Evolutionary conservation across 129 eudicot genomes (phyloP).

Genomic region (Artemisia annua): DNA sequence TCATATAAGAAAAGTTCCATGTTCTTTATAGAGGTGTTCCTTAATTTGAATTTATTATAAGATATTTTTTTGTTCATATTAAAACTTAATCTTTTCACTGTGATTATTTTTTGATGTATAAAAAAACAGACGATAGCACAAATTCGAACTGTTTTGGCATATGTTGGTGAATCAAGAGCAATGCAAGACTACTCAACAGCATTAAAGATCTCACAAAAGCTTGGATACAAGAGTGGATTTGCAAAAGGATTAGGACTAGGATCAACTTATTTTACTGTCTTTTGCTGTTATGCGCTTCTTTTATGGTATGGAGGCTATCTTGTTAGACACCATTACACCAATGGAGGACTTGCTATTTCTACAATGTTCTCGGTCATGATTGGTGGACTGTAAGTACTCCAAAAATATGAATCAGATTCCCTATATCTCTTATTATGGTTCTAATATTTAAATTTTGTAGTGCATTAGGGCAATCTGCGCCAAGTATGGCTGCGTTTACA

Average conservation of each 20-base stretch:
- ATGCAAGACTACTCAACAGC: slow-evolving; percentile 77
- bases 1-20: background rate
- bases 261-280: slow-evolving; percentile 90
- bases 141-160: slow-evolving; percentile 84
- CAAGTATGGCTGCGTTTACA: slow-evolving; percentile 93
- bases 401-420: too few relatives aligned
- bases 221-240: slow-evolving; percentile 90
- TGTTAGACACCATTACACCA: slow-evolving; percentile 89
- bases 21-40: background rate
- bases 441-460: slow-evolving; percentile 33
- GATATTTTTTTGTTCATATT: background rate
- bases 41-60: background rate
- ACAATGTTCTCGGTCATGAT: slow-evolving; percentile 98
- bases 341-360: slow-evolving; percentile 97
- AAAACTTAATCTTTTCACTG: background rate
- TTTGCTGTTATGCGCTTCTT: slow-evolving; percentile 92
- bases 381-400: slow-evolving; percentile 84
- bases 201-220: slow-evolving; percentile 66
- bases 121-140: slow-evolving; percentile 76
- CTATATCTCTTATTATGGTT: background rate
- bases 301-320: slow-evolving; percentile 98
- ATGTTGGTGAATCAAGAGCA: slow-evolving; percentile 89
- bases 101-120: slow-evolving; percentile 29
- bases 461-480: slow-evolving; percentile 91
- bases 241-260: slow-evolving; percentile 97